phyloP scores from a whole-genome alignment of 257 asterid species.

The Przewalskia tangutica region DNA sequence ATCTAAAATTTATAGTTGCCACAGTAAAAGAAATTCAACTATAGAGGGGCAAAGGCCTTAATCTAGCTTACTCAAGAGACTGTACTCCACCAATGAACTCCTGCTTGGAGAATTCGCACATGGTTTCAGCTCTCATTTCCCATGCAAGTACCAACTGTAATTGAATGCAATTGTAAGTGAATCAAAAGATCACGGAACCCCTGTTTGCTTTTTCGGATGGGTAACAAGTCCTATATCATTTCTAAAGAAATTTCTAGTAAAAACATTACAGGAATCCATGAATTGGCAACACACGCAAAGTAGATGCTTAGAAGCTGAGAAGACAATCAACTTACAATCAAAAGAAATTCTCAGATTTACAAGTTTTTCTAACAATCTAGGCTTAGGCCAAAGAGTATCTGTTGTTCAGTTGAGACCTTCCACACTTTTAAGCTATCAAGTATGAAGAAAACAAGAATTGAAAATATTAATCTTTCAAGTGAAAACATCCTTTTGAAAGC shows the following conservation, averaged over 20 bases:
- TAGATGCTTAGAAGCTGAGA: not conserved
- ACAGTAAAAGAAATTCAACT: not conserved
- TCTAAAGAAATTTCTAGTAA: not conserved
- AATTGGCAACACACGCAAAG: not conserved
- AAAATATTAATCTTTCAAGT: not conserved
- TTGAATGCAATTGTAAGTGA: not conserved
- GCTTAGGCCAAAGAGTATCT: not conserved
- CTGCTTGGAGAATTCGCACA: constrained; percentile 93
- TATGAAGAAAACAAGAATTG: not conserved
- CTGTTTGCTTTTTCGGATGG: not conserved
- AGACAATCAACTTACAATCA: not conserved
- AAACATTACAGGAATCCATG: not conserved
- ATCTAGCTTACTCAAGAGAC: constrained; percentile 68
- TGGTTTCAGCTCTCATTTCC: constrained; percentile 91
- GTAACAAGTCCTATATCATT: not conserved
- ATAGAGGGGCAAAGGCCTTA: not conserved
- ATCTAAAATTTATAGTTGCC: not conserved
- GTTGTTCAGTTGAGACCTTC: not conserved
- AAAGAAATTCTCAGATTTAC: not conserved
- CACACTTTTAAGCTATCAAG: not conserved
- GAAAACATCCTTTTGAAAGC: not conserved
- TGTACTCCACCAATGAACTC: constrained; percentile 81
- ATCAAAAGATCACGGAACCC: not conserved
- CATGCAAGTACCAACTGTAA: constrained; percentile 47
- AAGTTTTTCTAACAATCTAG: not conserved